Base-by-base conservation (phyloP, 1,284 basidiomycete genomes). In the Xerocomus cyaneibrunnescens region DNA sequence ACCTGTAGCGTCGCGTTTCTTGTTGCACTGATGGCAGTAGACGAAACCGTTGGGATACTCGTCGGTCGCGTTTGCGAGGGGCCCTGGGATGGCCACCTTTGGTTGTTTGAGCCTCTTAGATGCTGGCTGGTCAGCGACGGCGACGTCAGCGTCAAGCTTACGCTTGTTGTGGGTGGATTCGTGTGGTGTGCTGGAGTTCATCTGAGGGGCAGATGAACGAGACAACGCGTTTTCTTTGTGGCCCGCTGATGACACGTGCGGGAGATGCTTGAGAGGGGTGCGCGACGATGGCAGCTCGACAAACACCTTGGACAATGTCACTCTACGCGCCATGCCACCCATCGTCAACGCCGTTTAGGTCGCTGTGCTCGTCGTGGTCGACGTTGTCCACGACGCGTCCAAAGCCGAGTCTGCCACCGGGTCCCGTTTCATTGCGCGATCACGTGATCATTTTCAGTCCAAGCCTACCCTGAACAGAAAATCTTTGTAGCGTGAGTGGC, bases 1-100 rank as follows among this genome's bases (percentile, higher is more conserved):
- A 84, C 85, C 69, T 36, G 69, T 59, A n/a, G 65, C 60, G 57
- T 80, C 79, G 41, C 79, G 77, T 57, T 83, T 84, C 61, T 76
- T 77, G 55, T 74, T 75, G 65, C 87, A 89, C 60, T 89, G 87
- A 65, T 89, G 87, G 57, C 87, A 89, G 57, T 82, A 79, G 45
- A 79, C 67, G 37, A 62, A 68, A 19, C 70, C 70, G 52, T 71
- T 64, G 21, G 72, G 67, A 57, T 62, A 74, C 51, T 72, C 68
- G 34, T 69, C 60, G 5, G 53, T 52, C 37, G 42, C 50, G 45
- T 58, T 60, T 14, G 54, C 17, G 42, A 51, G 37, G 23, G 54
- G 27, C 46, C 37, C 46, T 23, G 41, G 22, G 25, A 48, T 23
- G 40, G 41, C 35, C 19, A 37, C 39, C 21, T 41, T 42, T 36